A percentile compares a stretch with the other conserved stretches of the same genome.
Evolutionary conservation across 169 alveolate genomes (phyloP).

Genomic region (Theileria parva): DNA sequence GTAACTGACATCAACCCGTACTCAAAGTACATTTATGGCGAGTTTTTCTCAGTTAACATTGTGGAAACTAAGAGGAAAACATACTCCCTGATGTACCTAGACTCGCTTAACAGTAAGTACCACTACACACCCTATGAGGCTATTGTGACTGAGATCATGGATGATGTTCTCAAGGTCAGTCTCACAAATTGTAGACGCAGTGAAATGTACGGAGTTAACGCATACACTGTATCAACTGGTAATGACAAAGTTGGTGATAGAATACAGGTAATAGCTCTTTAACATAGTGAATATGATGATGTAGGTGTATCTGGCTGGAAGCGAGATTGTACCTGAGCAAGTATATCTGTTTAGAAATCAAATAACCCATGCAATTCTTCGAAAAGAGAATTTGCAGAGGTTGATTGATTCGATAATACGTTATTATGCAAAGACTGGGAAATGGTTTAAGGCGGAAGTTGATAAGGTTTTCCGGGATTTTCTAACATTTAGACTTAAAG

Average conservation of each 20-base stretch:
- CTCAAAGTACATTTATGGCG: conserved; percentile 27
- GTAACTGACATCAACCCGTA: conserved; percentile 47
- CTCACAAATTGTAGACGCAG: conserved; percentile 20
- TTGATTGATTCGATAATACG: conserved; percentile 39
- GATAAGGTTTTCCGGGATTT: conserved; percentile 22
- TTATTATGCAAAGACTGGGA: conserved; percentile 42
- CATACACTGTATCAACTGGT: conserved; percentile 31
- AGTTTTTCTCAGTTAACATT: conserved; percentile 47
- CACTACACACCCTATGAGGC: conserved; percentile 32
- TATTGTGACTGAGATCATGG: conserved; percentile 43
- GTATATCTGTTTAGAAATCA: conserved; percentile 32
- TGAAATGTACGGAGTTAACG: conserved; percentile 54
- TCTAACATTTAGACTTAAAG: conserved; percentile 34
- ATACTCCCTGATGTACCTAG: conserved; percentile 41
- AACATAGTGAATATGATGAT: background rate
- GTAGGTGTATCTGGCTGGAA: conserved; percentile 58
- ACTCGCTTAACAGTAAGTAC: conserved; percentile 30
- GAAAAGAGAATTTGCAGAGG: conserved; percentile 35
- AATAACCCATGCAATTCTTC: conserved; percentile 5
- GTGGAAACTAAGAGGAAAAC: conserved; percentile 55
- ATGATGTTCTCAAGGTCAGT: conserved; percentile 21
- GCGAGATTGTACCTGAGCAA: conserved; percentile 56
- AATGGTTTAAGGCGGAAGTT: conserved; percentile 57
- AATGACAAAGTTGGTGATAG: conserved; percentile 41
- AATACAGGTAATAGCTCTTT: conserved; percentile 23